Evolutionary conservation across 2,329 filamentous ascomycete species (phyloP).

Genomic region (Achaetomium macrosporum): DNA sequence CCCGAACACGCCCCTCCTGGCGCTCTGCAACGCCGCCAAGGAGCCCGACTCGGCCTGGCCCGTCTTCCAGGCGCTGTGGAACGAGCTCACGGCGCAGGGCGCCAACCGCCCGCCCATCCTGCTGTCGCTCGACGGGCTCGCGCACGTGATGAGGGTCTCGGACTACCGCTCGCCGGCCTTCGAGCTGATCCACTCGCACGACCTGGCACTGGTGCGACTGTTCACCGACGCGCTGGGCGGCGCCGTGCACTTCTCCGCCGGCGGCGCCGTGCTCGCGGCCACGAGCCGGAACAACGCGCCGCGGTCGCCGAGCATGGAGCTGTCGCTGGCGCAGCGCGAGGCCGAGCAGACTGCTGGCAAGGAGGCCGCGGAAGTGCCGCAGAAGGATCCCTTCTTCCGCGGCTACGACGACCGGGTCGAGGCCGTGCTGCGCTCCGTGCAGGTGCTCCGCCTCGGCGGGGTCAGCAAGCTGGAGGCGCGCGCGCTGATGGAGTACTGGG

Average conservation of each 20-base stretch:
- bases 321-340: conserved; percentile 55
- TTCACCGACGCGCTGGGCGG: conserved; percentile 70
- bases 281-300: conserved; percentile 68
- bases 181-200: conserved; percentile 76
- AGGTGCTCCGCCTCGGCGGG: conserved; percentile 56
- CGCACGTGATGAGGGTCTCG: conserved; percentile 73
- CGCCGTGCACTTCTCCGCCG: conserved; percentile 54
- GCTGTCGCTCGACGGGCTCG: conserved; percentile 70
- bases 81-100: conserved; percentile 55
- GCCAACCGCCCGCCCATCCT: conserved; percentile 54
- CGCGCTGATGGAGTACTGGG: conserved; percentile 88
- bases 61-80: conserved; percentile 74
- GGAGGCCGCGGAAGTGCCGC: conserved; percentile 29
- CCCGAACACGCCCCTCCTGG: conserved; percentile 57
- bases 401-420: conserved; percentile 54
- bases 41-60: conserved; percentile 75
- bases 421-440: conserved; percentile 44
- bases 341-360: conserved; percentile 37
- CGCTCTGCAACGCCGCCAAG: conserved; percentile 63
- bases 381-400: conserved; percentile 48
- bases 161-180: conserved; percentile 68
- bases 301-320: conserved; percentile 58
- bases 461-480: conserved; percentile 70
- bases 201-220: conserved; percentile 68
- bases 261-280: conserved; percentile 71